These are phyloP conservation scores for Schizophyllum amplum DNA, from an alignment of 1,284 basidiomycete genomes.

Conservation along the genomic window DNA sequence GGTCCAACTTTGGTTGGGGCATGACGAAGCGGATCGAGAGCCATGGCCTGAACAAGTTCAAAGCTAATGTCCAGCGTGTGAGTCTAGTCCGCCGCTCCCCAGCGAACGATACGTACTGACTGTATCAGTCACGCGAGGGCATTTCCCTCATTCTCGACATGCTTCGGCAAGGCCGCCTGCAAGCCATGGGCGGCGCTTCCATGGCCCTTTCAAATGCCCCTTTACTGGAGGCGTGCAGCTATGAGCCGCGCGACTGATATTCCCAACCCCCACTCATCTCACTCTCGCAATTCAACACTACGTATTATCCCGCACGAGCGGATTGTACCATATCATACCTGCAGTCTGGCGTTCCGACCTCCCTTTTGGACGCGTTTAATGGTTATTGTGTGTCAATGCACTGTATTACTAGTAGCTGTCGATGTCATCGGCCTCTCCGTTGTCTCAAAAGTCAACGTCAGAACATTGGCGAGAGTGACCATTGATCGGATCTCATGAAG, in stretches of 20 bases:
- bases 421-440: neutral
- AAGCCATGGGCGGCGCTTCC: conserved; percentile 39
- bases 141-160: conserved; percentile 66
- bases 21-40: conserved; percentile 72
- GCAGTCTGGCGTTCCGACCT: neutral
- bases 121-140: conserved; percentile 67
- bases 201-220: conserved; percentile 1
- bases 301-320: neutral
- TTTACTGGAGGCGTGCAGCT: conserved; percentile 1
- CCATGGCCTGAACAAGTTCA: conserved; percentile 69
- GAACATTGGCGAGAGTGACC: neutral
- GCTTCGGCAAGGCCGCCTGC: conserved; percentile 65
- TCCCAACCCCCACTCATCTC: neutral
- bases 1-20: conserved; percentile 78
- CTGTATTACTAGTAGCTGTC: neutral
- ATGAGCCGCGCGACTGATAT: neutral
- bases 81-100: conserved; percentile 16
- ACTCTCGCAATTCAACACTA: neutral
- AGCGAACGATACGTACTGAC: conserved; percentile 13
- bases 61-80: conserved; percentile 70
- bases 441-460: neutral
- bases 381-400: neutral
- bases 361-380: neutral
- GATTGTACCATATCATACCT: neutral
- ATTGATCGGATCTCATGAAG: too few relatives aligned